Conservation (phyloP, 495 filamentous ascomycete genomes). For the Saxispiralis lemnorum region DNA sequence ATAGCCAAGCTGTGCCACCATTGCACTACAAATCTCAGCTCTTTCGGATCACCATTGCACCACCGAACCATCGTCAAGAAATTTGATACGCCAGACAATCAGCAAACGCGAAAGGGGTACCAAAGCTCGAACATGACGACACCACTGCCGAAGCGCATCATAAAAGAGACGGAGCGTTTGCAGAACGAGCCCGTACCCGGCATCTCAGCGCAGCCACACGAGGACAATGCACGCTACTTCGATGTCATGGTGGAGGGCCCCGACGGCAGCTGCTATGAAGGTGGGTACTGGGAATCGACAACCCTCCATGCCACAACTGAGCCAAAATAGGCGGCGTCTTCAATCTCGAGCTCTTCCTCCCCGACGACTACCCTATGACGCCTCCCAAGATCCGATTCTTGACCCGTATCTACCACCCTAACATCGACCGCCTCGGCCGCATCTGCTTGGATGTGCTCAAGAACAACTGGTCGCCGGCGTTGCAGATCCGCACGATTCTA, state of each 20-base stretch:
- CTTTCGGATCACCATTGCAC: no score
- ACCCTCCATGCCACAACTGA: no score
- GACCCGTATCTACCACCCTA: constrained; percentile 98
- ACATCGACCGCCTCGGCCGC: constrained; percentile 90
- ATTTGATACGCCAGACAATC: no score
- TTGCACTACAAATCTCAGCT: no score
- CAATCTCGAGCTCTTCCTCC: constrained; percentile 95
- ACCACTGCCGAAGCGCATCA: constrained; percentile 84
- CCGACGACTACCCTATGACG: constrained; percentile 98
- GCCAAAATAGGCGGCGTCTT: constrained; percentile 92
- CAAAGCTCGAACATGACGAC: constrained; percentile 5
- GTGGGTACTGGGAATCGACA: constrained; percentile 25
- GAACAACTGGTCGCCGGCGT: constrained; percentile 97
- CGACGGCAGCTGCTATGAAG: constrained; percentile 82
- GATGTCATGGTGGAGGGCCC: constrained; percentile 95
- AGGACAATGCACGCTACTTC: constrained; percentile 95
- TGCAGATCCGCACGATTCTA: constrained; percentile 94
- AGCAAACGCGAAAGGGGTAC: no score
- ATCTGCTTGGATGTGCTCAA: constrained; percentile 97
- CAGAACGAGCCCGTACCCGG: constrained; percentile 92
- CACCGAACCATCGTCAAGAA: no score
- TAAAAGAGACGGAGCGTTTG: constrained; percentile 96
- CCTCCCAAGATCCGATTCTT: constrained; percentile 96
- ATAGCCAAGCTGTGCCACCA: no score
- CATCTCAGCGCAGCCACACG: constrained; percentile 93